Evolutionary conservation across 345 rosid species (phyloP).

Genomic region (Excoecaria agallocha): DNA sequence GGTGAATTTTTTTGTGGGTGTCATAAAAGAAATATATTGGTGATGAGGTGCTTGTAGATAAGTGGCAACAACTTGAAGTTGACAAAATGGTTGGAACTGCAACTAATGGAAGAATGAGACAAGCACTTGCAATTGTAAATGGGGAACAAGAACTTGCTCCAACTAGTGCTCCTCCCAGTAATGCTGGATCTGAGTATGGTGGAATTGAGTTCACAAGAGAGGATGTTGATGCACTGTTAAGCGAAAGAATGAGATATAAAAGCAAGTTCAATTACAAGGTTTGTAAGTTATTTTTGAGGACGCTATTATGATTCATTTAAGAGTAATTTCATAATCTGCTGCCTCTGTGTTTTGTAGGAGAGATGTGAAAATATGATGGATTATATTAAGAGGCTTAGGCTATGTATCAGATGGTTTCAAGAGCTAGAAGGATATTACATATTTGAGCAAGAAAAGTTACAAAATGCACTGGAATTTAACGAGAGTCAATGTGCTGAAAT

Average conservation of each 20-base stretch:
- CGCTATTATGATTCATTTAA: constrained; percentile 10
- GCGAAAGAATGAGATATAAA: constrained; percentile 39
- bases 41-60: constrained; percentile 27
- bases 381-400: constrained; percentile 84
- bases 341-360: constrained; percentile 56
- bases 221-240: constrained; percentile 39
- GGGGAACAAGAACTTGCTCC: constrained; percentile 32
- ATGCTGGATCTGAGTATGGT: constrained; percentile 47
- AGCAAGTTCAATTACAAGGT: constrained; percentile 83
- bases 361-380: constrained; percentile 94
- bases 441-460: constrained; percentile 77
- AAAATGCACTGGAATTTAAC: constrained; percentile 55
- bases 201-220: constrained; percentile 46
- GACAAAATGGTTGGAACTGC: constrained; percentile 35
- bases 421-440: constrained; percentile 82
- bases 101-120: constrained; percentile 31
- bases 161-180: constrained; percentile 37
- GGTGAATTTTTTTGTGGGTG: constrained; percentile 8
- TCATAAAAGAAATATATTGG: constrained; percentile 25
- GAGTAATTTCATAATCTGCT: constrained; percentile 19
- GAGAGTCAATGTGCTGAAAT: constrained; percentile 76
- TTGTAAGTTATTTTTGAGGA: constrained; percentile 5
- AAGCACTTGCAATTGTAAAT: constrained; percentile 34
- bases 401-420: constrained; percentile 95
- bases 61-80: constrained; percentile 17